phyloP scores from a whole-genome alignment of 176 grass and related monocot species.

The Hsuehochloa calcarea region DNA sequence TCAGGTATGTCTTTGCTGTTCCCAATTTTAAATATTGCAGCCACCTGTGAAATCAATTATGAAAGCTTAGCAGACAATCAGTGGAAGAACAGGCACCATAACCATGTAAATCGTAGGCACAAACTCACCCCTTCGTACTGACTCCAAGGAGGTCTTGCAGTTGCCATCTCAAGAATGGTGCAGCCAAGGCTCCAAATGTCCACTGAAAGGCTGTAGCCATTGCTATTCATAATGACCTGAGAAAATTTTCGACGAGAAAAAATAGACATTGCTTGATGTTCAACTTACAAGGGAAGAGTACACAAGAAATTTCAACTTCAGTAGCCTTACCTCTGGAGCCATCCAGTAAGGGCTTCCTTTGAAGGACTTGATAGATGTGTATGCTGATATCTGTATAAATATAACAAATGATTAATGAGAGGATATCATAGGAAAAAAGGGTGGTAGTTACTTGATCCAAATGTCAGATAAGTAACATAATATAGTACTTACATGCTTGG shows the following conservation, averaged over 20 bases:
- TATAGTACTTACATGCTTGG: conserved; percentile 79
- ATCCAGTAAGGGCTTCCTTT: conserved; percentile 99
- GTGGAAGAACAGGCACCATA: neutral
- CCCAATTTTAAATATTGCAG: conserved; percentile 98
- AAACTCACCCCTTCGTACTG: conserved; percentile 89
- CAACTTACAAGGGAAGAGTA: neutral
- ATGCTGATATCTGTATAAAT: conserved; percentile 65
- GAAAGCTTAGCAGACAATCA: conserved; percentile 29
- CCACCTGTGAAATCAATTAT: conserved; percentile 55
- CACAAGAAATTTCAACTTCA: neutral
- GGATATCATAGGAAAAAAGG: neutral
- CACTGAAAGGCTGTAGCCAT: conserved; percentile 93
- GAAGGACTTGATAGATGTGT: conserved; percentile 88
- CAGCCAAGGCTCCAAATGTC: conserved; percentile 99
- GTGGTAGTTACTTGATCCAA: neutral
- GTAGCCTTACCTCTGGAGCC: conserved; percentile 83
- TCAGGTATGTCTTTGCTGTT: conserved; percentile 99
- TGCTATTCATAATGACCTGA: conserved; percentile 96
- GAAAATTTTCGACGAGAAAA: conserved; percentile 13
- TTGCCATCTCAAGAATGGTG: conserved; percentile 97
- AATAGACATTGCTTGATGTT: neutral
- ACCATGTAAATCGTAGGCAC: neutral
- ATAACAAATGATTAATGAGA: conserved; percentile 27
- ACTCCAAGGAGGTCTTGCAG: conserved; percentile 90
- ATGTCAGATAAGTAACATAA: neutral